Evolutionary conservation across 345 rosid species (phyloP), one percentile per base, ranked within the genome.

Genomic region (Combretum micranthum): DNA sequence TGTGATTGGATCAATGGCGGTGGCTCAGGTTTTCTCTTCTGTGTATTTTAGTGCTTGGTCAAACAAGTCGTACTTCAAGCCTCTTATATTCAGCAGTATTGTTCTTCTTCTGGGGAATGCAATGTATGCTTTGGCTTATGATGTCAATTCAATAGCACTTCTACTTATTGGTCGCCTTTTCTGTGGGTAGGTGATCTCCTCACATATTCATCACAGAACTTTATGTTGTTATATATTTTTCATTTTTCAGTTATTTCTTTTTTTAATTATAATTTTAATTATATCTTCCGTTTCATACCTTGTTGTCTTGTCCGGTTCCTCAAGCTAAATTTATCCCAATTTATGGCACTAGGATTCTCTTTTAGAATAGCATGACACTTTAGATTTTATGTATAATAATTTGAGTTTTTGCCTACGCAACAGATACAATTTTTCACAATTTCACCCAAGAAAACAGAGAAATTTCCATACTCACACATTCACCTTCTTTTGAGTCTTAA

Each of bases 11-110:
- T 80, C 99, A 62, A 94, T 94, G 97, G 99, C 97, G 37, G 96
- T 90, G 59, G 99, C 97, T 15, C 96, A 94, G 74, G 78, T 94
- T 53, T 94, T 94, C 72, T 94, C 99, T 37, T 94, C 96, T 1
- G 90, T 90, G 60, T 94, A 94, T 72, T 90, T 87, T 68, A 94
- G 97, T 67, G 97, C 95, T 9, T 94, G 97, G 96, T 90, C 97
- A 62, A 94, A 90, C 67, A 84, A 64, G 65, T 94, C 99, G 37
- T 94, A 94, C 83, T 94, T 74, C 83, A 84, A 60, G 63, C 97
- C 99, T 79, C 99, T 94, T 53, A 75, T 94, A 51, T 86, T 90
- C 55, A 94, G 99, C 68, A 94, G 90, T 59, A 77, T 85, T 16
- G 90, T 84, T 50, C 96, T 94, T 62, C 47, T 87, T 23, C 56